Conservation (phyloP, 2,329 filamentous ascomycete species). For the Neonectria magnoliae region DNA sequence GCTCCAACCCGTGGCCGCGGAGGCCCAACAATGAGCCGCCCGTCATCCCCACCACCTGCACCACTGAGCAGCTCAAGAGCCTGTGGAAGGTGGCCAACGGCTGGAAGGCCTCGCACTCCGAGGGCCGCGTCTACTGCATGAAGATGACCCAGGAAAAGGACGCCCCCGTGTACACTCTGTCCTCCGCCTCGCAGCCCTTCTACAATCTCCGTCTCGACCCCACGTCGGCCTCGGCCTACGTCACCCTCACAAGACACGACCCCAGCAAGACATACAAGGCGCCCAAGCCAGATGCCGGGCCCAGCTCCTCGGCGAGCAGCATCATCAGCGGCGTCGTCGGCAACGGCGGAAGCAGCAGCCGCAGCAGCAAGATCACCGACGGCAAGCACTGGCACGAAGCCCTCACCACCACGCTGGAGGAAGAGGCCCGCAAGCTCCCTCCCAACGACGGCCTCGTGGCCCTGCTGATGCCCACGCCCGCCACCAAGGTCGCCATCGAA, state of each 20-base stretch:
- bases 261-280: constrained; percentile 67
- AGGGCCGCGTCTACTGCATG: constrained; percentile 69
- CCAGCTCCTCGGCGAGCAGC: constrained; percentile 39
- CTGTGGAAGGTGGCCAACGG: constrained; percentile 78
- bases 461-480: constrained; percentile 72
- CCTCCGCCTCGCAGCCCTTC: constrained; percentile 69
- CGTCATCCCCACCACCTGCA: constrained; percentile 60
- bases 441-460: constrained; percentile 73
- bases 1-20: constrained; percentile 40
- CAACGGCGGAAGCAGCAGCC: constrained; percentile 39
- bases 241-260: constrained; percentile 68
- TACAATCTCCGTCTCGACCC: constrained; percentile 73
- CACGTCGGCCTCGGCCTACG: constrained; percentile 69
- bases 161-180: constrained; percentile 73
- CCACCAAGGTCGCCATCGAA: constrained; percentile 70
- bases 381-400: constrained; percentile 67
- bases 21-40: constrained; percentile 55
- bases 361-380: constrained; percentile 44
- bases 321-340: constrained; percentile 47
- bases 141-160: constrained; percentile 65
- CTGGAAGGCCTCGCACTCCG: constrained; percentile 69
- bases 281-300: constrained; percentile 43
- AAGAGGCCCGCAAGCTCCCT: constrained; percentile 60
- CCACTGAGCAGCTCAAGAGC: constrained; percentile 69
- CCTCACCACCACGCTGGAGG: constrained; percentile 67